phyloP scores from a whole-genome alignment of 179 eudicot genomes.

The Drosera spatulata region DNA sequence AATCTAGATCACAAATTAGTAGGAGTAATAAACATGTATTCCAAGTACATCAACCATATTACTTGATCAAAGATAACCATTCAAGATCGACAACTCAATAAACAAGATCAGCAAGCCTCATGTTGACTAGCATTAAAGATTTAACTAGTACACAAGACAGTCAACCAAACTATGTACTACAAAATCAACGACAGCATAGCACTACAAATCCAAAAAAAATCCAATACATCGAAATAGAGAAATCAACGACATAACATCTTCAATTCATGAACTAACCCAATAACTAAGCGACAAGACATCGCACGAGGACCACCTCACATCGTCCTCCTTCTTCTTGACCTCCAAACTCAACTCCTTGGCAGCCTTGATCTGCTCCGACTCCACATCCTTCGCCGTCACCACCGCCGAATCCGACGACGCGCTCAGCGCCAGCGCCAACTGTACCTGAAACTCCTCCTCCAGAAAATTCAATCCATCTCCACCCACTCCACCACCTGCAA shows the following conservation, averaged over 20 bases:
- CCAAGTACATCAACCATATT: too few relatives aligned
- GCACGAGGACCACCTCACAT: constrained; percentile 31
- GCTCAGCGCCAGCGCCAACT: constrained; percentile 85
- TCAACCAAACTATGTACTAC: background rate
- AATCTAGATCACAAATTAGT: too few relatives aligned
- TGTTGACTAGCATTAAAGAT: too few relatives aligned
- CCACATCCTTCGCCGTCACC: constrained; percentile 42
- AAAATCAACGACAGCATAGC: background rate
- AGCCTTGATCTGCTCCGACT: constrained; percentile 81
- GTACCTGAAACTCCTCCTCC: constrained; percentile 91
- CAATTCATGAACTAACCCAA: constrained; percentile 39
- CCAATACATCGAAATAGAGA: background rate
- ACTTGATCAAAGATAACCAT: too few relatives aligned
- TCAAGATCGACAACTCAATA: too few relatives aligned
- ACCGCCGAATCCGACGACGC: constrained; percentile 47
- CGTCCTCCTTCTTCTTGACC: constrained; percentile 39
- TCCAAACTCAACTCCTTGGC: constrained; percentile 82
- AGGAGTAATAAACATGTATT: too few relatives aligned
- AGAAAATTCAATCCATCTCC: constrained; percentile 44
- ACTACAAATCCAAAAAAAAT: background rate
- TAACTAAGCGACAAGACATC: constrained; percentile 67
- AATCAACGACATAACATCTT: background rate
- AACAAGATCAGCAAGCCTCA: too few relatives aligned
- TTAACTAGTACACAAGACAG: too few relatives aligned
- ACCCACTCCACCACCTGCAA: background rate